Conservation (phyloP, 768 basidiomycete genomes). For the Mycena galericulata region DNA sequence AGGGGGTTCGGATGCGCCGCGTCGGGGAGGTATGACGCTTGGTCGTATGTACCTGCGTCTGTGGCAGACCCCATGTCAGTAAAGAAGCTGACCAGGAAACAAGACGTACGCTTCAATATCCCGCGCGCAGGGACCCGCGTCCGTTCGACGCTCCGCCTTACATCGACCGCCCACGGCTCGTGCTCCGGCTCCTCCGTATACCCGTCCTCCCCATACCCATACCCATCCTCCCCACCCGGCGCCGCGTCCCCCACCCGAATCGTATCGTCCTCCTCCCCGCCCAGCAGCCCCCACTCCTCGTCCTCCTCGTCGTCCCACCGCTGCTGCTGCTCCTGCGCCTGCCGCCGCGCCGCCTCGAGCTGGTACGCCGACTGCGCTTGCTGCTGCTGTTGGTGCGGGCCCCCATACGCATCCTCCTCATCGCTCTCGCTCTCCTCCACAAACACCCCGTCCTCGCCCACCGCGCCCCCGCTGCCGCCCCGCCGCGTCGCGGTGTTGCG, state of each 20-base stretch:
- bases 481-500: constrained; percentile 78
- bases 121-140: constrained; percentile 77
- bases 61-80: constrained; percentile 39
- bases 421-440: constrained; percentile 73
- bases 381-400: constrained; percentile 44
- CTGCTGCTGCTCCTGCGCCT: constrained; percentile 54
- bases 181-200: constrained; percentile 69
- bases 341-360: constrained; percentile 23
- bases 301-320: constrained; percentile 76
- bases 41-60: constrained; percentile 81
- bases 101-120: constrained; percentile 78
- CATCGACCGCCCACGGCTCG: constrained; percentile 82
- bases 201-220: constrained; percentile 51
- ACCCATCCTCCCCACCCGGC: constrained; percentile 63
- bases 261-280: constrained; percentile 71
- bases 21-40: constrained; percentile 65
- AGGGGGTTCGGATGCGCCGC: constrained; percentile 40
- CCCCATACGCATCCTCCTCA: constrained; percentile 58
- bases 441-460: constrained; percentile 76
- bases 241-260: constrained; percentile 73
- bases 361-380: constrained; percentile 1
- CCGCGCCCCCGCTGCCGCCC: constrained; percentile 50
- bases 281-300: constrained; percentile 80
- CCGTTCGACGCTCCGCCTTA: constrained; percentile 81
- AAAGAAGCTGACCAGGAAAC: neutral